Base-by-base conservation (phyloP, 306 rosid genomes). In the Quercus ilex region DNA sequence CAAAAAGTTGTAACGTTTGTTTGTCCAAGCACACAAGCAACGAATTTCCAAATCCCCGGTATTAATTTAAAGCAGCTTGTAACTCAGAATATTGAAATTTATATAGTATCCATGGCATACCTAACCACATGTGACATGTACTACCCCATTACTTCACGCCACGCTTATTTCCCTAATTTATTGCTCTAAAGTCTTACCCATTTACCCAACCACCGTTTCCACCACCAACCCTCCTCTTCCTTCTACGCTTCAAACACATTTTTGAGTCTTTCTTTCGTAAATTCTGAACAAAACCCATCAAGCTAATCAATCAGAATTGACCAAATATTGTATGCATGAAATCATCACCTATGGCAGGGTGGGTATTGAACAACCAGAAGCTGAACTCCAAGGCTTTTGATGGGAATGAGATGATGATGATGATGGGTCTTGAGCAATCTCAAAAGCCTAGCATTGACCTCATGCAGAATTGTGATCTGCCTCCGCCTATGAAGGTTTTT, bases 381-480 rank as follows among this genome's bases (percentile, higher is more conserved):
- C 19, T 62, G 56, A 77, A 55, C 68, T 21, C 20, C 5, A 77
- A 82, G 49, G 52, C 77, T 17, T 49, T 57, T 9, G 87, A 80
- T 65, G 84, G 74, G 55, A 82, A 75, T 15, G 87, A 82, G 41
- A 69, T 80, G 76, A 13, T 86, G 55, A 78, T 80, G 76, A 13
- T 86, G 55, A 77, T 81, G 92, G 91, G 88, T 77, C 35, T 87
- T 71, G 67, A 79, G 55, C 51, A 68, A 83, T 87, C 90, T 69
- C 90, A 82, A 43, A 83, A 81, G 75, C 77, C 80, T 23, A 84
- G 92, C 71, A 33, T 85, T 38, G 91, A 91, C 74, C 97, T 91
- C 25, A 85, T 93, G 86, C 96, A 84, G 89, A 93, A 95, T 76
- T 91, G 99, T 62, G 99, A 95, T 86, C 97, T 93, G 74, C 99